Evolutionary conservation across 1,284 basidiomycete species (phyloP).

Genomic region (Gastroboletus turbinatus): DNA sequence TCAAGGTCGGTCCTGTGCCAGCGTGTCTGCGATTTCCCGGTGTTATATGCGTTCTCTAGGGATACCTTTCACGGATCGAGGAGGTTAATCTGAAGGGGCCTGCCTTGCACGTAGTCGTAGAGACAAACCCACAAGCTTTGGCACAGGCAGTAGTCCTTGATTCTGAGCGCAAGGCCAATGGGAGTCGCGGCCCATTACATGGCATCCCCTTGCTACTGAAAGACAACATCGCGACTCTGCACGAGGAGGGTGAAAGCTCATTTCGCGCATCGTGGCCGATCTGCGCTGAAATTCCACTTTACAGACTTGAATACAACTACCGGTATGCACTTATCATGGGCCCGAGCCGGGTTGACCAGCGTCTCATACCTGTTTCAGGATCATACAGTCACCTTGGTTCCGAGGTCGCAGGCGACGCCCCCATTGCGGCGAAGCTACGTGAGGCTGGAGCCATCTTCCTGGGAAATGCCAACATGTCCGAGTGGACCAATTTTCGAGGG

Average conservation of each 20-base stretch:
- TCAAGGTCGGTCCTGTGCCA: constrained; percentile 24
- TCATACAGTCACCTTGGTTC: constrained; percentile 59
- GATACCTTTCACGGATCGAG: constrained; percentile 68
- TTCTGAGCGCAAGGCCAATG: constrained; percentile 46
- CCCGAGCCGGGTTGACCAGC: background rate
- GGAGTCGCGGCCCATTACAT: constrained; percentile 55
- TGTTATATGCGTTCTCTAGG: constrained; percentile 36
- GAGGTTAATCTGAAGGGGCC: constrained; percentile 69
- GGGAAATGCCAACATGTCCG: constrained; percentile 51
- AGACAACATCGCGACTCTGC: constrained; percentile 31
- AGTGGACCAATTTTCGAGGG: constrained; percentile 52
- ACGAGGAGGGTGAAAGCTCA: constrained; percentile 43
- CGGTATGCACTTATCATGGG: constrained; percentile 10
- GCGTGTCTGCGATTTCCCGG: background rate
- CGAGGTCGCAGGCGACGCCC: constrained; percentile 61
- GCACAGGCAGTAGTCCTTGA: constrained; percentile 54
- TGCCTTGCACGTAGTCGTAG: constrained; percentile 59
- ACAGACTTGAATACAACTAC: constrained; percentile 67
- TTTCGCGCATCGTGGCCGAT: constrained; percentile 33
- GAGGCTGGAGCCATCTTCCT: constrained; percentile 53
- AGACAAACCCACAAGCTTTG: constrained; percentile 62
- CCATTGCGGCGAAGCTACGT: constrained; percentile 56
- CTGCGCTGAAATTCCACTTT: constrained; percentile 1
- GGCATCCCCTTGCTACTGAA: constrained; percentile 67
- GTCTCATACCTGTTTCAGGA: constrained; percentile 33